Percentiles rank a stretch among this genome's conserved stretches.
Evolutionary conservation across 1,139 yeast genomes (phyloP).

Genomic region (Hansenula sp.): DNA sequence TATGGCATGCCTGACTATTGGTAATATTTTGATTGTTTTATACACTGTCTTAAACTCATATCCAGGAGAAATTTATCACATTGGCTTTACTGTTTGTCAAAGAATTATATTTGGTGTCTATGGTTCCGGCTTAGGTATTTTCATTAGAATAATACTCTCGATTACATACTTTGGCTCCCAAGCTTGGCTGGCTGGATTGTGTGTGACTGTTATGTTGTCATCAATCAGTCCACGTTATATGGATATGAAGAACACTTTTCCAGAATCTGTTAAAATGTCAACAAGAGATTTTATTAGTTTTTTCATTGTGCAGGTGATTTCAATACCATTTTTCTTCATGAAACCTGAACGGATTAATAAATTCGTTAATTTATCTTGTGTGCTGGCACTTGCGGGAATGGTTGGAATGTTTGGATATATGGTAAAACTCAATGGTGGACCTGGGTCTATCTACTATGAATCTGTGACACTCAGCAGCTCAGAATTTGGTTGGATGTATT

Average conservation of each 20-base stretch:
- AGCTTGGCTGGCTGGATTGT: slow-evolving; percentile 33
- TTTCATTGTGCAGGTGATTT: slow-evolving; percentile 25
- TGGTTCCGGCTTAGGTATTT: slow-evolving; percentile 31
- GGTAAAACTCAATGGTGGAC: slow-evolving; percentile 23
- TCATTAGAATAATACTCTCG: slow-evolving; percentile 30
- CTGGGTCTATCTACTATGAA: slow-evolving; percentile 24
- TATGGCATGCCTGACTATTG: slow-evolving; percentile 31
- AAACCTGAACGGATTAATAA: slow-evolving; percentile 26
- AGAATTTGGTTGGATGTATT: slow-evolving; percentile 28
- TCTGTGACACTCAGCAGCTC: slow-evolving; percentile 13
- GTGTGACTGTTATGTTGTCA: slow-evolving; percentile 27
- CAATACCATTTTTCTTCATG: slow-evolving; percentile 21
- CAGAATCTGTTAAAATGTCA: slow-evolving; percentile 29
- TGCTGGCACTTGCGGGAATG: not conserved
- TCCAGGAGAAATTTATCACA: slow-evolving; percentile 27
- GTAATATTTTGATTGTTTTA: slow-evolving; percentile 24
- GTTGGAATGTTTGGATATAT: slow-evolving; percentile 10
- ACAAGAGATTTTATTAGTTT: slow-evolving; percentile 30
- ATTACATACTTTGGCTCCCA: slow-evolving; percentile 31
- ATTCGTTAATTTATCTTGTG: slow-evolving; percentile 24
- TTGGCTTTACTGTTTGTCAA: slow-evolving; percentile 28
- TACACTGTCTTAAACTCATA: slow-evolving; percentile 23
- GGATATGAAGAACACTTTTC: slow-evolving; percentile 31
- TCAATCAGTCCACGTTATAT: slow-evolving; percentile 26
- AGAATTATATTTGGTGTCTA: slow-evolving; percentile 28